A percentile compares a stretch with the other conserved stretches of the same genome.
Evolutionary conservation across 441 rosid species (phyloP).

Genomic region (Melastoma candidum): DNA sequence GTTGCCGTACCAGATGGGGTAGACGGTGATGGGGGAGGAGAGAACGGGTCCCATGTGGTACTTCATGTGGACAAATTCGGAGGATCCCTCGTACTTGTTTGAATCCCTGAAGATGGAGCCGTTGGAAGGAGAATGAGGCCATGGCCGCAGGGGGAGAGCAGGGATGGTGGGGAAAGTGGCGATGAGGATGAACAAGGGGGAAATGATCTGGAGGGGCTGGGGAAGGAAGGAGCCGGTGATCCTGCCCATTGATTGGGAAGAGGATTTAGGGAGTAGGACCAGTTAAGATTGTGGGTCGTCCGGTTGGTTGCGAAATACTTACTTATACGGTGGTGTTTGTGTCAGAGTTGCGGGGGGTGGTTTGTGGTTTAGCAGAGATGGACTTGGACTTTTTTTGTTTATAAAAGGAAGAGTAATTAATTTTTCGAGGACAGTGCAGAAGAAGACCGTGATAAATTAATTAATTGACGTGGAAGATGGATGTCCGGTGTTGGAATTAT

Average conservation of each 20-base stretch:
- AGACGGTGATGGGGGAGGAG: conserved; percentile 70
- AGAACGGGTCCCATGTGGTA: conserved; percentile 98
- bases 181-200: conserved; percentile 12
- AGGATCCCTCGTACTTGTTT: conserved; percentile 91
- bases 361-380: conserved; percentile 10
- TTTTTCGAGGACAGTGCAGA: no score
- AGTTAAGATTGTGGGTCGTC: no score
- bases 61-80: conserved; percentile 71
- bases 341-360: neutral
- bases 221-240: conserved; percentile 15
- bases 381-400: no score
- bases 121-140: conserved; percentile 44
- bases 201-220: conserved; percentile 21
- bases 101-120: conserved; percentile 40
- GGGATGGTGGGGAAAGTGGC: conserved; percentile 51
- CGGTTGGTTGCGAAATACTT: no score
- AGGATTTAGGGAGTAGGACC: no score
- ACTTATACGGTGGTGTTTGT: no score
- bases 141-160: conserved; percentile 26
- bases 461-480: no score
- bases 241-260: conserved; percentile 28
- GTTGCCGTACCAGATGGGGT: conserved; percentile 87
- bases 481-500: no score
- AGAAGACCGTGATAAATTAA: no score
- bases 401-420: no score